phyloP scores from a whole-genome alignment of 768 basidiomycete species.

The Pleurotus tuoliensis region DNA sequence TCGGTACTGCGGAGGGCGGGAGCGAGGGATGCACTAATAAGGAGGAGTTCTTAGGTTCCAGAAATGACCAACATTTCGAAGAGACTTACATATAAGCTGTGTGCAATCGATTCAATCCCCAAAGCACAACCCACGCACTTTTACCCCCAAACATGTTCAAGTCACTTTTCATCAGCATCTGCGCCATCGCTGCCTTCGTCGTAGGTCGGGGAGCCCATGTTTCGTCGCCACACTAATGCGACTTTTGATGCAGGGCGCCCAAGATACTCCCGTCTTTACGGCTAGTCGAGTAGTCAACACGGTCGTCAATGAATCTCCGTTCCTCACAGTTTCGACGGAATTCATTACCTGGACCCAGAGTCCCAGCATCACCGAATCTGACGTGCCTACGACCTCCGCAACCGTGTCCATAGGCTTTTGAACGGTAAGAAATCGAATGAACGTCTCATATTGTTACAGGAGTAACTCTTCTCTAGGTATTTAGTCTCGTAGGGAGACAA shows the following conservation, averaged over 20 bases:
- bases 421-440: no score
- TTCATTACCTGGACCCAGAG: background rate
- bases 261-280: background rate
- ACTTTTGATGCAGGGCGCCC: background rate
- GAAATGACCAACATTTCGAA: no score
- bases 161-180: background rate
- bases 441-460: no score
- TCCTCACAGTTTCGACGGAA: background rate
- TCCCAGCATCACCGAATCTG: background rate
- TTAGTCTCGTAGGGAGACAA: no score
- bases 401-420: no score
- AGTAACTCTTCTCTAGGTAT: no score
- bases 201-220: background rate
- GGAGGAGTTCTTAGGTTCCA: no score
- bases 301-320: background rate
- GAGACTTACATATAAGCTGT: background rate
- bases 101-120: background rate
- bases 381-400: background rate
- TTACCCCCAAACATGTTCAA: background rate
- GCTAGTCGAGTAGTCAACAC: background rate
- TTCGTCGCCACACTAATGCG: background rate
- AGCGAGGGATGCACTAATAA: no score
- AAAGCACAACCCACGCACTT: background rate
- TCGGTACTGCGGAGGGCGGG: no score
- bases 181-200: background rate